Percentiles rank a stretch among this genome's conserved stretches.
phyloP scores from a whole-genome alignment of 2,329 filamentous ascomycete species.

The Whalleya microplaca region DNA sequence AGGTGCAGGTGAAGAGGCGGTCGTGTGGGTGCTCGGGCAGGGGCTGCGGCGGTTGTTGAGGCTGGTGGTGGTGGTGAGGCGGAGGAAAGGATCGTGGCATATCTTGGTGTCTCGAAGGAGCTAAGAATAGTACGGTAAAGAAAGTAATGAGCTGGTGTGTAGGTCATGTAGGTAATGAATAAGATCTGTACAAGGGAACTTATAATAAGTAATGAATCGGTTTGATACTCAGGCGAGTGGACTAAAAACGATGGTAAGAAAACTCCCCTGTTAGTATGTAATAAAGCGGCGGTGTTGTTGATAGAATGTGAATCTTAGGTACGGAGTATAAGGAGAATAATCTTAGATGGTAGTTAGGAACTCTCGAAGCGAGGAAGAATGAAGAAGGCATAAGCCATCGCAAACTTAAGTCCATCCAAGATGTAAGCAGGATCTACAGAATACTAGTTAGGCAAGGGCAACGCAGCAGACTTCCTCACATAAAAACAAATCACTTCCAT shows the following conservation, averaged over 20 bases:
- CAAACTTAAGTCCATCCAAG: too few species aligned
- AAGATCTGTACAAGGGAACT: background rate
- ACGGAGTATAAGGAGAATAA: background rate
- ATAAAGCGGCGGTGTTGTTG: background rate
- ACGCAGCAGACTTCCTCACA: too few species aligned
- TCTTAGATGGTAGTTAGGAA: too few species aligned
- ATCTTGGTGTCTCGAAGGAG: background rate
- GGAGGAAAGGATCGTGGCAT: constrained; percentile 4
- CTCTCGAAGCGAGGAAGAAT: too few species aligned
- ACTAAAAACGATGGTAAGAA: background rate
- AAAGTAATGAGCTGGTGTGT: too few species aligned
- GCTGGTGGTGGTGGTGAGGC: background rate
- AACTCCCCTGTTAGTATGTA: background rate
- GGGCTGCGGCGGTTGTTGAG: constrained; percentile 22
- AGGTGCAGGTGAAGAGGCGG: constrained; percentile 56
- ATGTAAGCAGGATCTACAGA: too few species aligned
- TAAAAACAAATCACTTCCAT: too few species aligned
- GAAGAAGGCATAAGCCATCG: background rate
- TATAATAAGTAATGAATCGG: background rate
- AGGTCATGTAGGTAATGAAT: background rate
- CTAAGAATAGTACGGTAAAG: too few species aligned
- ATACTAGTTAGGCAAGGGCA: too few species aligned
- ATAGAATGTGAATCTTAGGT: constrained; percentile 2
- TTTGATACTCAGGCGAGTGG: background rate
- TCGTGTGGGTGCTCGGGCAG: constrained; percentile 56